Evolutionary conservation across 1,139 yeast genomes (phyloP).

Genomic region (Martiniozyma asiatica): DNA sequence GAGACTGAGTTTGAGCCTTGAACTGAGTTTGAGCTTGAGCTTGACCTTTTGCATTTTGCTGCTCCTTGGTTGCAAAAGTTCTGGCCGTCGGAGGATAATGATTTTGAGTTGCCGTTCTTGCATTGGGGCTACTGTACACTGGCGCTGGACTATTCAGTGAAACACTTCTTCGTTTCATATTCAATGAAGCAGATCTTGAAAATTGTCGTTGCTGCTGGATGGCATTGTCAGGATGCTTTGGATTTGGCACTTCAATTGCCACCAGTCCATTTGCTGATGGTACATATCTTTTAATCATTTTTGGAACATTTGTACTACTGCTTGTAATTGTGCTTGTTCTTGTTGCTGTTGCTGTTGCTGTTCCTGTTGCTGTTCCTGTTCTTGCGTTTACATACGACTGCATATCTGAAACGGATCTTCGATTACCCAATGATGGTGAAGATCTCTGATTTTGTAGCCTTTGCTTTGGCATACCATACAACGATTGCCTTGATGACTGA

Average conservation of each 20-base stretch:
- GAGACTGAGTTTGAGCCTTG: no score
- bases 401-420: conserved; percentile 12
- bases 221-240: conserved; percentile 14
- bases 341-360: conserved; percentile 4
- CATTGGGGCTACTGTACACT: no score
- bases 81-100: neutral
- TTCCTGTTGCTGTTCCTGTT: neutral
- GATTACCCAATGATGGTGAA: conserved; percentile 6
- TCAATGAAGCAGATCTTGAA: conserved; percentile 6
- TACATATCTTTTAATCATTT: conserved; percentile 30
- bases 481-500: no score
- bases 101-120: neutral
- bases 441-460: conserved; percentile 9
- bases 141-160: neutral
- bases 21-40: neutral
- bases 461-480: conserved; percentile 5
- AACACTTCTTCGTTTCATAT: neutral
- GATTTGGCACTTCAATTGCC: conserved; percentile 33
- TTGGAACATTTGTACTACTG: conserved; percentile 5
- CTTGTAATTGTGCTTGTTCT: neutral
- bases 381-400: conserved; percentile 1
- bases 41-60: no score
- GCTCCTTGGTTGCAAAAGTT: neutral
- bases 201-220: conserved; percentile 11
- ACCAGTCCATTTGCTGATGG: conserved; percentile 37